Conservation (phyloP, 78 protist species). For the Dictyostelium purpureum region DNA sequence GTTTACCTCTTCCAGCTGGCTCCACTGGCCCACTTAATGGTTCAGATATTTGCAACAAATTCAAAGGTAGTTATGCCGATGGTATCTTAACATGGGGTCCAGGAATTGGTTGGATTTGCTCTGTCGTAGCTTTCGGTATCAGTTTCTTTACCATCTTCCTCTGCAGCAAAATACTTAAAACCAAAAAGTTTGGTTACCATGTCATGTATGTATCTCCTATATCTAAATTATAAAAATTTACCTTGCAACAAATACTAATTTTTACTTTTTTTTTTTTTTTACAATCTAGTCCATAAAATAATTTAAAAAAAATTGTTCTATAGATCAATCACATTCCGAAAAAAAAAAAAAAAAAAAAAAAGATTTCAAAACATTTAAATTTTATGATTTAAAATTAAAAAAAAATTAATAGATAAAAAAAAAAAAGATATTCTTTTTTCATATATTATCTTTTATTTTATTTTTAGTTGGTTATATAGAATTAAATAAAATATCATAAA, state of each 20-base stretch:
- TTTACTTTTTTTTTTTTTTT: neutral
- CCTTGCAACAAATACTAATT: too few relatives aligned
- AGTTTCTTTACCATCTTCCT: conserved; percentile 1
- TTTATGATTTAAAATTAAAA: neutral
- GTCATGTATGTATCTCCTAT: too few relatives aligned
- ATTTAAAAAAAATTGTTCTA: too few relatives aligned
- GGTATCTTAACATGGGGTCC: conserved; percentile 22
- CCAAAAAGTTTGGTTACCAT: conserved; percentile 54
- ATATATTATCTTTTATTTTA: too few relatives aligned
- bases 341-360: neutral
- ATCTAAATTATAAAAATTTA: too few relatives aligned
- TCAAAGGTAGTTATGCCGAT: neutral
- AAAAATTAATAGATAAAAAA: neutral
- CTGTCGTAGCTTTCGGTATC: neutral
- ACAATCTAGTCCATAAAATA: neutral
- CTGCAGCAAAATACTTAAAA: neutral
- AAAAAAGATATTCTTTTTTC: too few relatives aligned
- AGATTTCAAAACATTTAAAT: neutral
- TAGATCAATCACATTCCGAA: neutral
- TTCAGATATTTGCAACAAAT: conserved; percentile 14
- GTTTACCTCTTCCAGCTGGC: neutral
- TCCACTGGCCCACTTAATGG: neutral
- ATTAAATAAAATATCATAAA: too few relatives aligned
- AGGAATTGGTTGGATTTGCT: conserved; percentile 26
- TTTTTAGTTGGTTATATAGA: too few relatives aligned